phyloP scores from a whole-genome alignment of 305 asterid species.

The Fraxinus albicans region DNA sequence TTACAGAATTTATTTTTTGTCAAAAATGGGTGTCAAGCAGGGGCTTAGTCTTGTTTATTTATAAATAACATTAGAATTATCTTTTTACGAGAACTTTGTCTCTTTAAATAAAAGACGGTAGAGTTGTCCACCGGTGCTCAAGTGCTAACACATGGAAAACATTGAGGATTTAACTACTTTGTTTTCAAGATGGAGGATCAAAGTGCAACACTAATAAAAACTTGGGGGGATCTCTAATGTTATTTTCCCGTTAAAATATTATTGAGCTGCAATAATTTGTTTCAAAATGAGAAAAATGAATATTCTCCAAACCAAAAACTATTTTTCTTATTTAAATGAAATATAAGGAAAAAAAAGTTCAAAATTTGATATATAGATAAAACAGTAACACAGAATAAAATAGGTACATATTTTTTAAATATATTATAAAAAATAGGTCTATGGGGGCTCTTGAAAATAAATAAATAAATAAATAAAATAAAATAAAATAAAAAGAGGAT shows the following conservation, averaged over 20 bases:
- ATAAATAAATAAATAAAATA: no score
- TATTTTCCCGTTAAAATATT: background rate
- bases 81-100: background rate
- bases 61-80: no score
- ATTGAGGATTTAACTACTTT: background rate
- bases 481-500: slow-evolving; percentile 25
- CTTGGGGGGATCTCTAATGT: background rate
- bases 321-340: background rate
- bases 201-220: background rate
- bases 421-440: background rate
- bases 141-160: background rate
- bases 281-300: background rate
- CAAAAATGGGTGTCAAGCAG: no score
- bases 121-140: background rate
- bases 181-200: background rate
- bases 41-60: no score
- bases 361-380: background rate
- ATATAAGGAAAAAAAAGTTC: background rate
- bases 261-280: background rate
- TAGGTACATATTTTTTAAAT: background rate
- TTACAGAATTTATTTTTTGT: no score
- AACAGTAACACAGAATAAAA: background rate
- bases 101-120: background rate
- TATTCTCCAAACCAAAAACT: background rate
- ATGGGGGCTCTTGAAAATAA: slow-evolving; percentile 12